Evolutionary conservation across 495 filamentous ascomycete genomes (phyloP), one percentile per base, ranked within the genome.

Genomic region (Elaphomyces granulatus): DNA sequence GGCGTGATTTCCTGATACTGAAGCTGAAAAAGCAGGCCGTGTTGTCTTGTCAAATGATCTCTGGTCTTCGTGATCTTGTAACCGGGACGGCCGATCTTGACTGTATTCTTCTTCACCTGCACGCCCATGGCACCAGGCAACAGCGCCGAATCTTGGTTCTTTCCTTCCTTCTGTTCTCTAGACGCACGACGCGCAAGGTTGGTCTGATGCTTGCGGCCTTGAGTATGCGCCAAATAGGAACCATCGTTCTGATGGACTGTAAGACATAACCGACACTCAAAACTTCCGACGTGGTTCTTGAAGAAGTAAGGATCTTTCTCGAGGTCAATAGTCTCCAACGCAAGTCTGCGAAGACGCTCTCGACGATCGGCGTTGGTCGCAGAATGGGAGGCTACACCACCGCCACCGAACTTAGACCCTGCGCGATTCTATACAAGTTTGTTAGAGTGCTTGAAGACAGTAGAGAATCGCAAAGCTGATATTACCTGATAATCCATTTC

Each of bases 261-360:
- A 20, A 99, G 68, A 51, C 90, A 99, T 31, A 99, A 80, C 12
- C 92, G 84, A 58, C 90, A 99, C 57, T 99, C 90, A 66, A 95
- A 99, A 59, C 80, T 88, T 46, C 90, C 90, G 47, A 96, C 84
- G 53, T 99, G 90, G 67, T 99, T 99, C 56, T 93, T 94, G 81
- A 99, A 96, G 74, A 99, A 94, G 71, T 96, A 99, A 0, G 90
- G 90, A 66, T 99, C 90, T 64, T 96, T 96, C 57, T 96, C 92
- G 34, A 99, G 79, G 62, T 99, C 92, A 70, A 99, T 99, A 15
- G 83, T 86, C 66, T 99, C 90, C 46, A 99, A 82, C 9, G 90
- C 90, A 51, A 99, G 85, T 66, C 94, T 94, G 56, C 90, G 88
- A 15, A 96, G 79, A 39, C 92, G 87, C 60, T 96, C 92, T 49